These are phyloP conservation scores for Limonium bicolor DNA, from an alignment of 148 eudicot genomes.

Conservation along the genomic window DNA sequence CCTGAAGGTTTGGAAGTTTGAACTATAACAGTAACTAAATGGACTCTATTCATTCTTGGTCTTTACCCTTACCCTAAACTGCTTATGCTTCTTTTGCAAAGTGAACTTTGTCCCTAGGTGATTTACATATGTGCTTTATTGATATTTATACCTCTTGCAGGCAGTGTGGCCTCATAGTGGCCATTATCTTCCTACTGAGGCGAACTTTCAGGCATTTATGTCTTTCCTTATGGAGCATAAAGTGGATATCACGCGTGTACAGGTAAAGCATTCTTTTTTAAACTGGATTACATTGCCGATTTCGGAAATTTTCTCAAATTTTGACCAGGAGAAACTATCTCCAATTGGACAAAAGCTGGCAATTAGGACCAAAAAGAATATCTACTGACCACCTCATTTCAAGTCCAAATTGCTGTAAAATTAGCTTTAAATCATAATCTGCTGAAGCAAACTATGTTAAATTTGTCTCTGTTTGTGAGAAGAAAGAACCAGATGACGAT, in stretches of 20 bases:
- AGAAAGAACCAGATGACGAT: slow-evolving; percentile 32
- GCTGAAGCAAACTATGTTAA: no score
- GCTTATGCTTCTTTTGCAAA: no score
- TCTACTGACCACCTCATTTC: no score
- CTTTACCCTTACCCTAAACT: no score
- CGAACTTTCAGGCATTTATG: slow-evolving; percentile 70
- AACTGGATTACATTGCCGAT: no score
- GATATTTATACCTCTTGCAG: slow-evolving; percentile 10
- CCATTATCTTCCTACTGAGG: slow-evolving; percentile 82
- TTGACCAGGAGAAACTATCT: no score
- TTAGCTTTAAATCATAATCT: no score
- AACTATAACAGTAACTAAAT: not conserved
- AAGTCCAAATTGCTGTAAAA: no score
- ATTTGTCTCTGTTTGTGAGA: slow-evolving; percentile 26
- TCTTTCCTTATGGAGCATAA: slow-evolving; percentile 38
- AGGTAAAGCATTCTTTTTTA: no score
- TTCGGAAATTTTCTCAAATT: no score
- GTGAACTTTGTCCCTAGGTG: not conserved
- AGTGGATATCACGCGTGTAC: slow-evolving; percentile 46
- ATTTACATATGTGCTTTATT: not conserved
- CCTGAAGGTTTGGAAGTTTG: slow-evolving; percentile 24
- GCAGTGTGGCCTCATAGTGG: slow-evolving; percentile 95
- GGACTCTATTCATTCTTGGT: not conserved
- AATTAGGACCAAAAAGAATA: no score
- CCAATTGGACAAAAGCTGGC: no score